These are phyloP conservation scores for Lizonia empirigonia DNA, from an alignment of 2,329 filamentous ascomycete species.

Conservation along the genomic window DNA sequence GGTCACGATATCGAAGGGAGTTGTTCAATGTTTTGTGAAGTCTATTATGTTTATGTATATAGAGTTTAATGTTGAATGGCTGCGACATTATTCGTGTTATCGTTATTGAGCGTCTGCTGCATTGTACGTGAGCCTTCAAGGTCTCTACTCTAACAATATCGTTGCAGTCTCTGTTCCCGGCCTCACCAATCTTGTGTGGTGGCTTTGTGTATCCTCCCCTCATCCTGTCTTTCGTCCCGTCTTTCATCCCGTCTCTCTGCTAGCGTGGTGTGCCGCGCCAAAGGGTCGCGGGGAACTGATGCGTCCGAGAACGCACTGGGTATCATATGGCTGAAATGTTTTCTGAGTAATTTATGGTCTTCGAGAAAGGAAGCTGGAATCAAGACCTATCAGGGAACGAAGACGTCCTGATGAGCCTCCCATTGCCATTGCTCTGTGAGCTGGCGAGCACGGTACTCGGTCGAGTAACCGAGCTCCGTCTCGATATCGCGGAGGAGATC, in stretches of 20 bases:
- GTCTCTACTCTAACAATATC: constrained; percentile 11
- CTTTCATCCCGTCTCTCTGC: background rate
- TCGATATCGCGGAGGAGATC: constrained; percentile 64
- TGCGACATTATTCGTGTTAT: constrained; percentile 5
- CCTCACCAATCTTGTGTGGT: background rate
- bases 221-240: constrained; percentile 1
- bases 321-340: constrained; percentile 12
- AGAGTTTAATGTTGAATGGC: background rate
- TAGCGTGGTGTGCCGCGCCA: background rate
- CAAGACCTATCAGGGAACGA: constrained; percentile 21
- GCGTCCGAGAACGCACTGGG: constrained; percentile 9
- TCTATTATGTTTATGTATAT: constrained; percentile 11
- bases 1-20: background rate
- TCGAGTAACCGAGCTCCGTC: constrained; percentile 67
- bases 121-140: constrained; percentile 12
- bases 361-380: background rate
- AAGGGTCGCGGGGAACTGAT: constrained; percentile 1
- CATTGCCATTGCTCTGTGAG: constrained; percentile 56
- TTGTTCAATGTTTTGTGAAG: background rate
- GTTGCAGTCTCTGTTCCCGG: constrained; percentile 11
- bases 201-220: constrained; percentile 8
- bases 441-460: constrained; percentile 64
- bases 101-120: constrained; percentile 15
- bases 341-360: background rate
- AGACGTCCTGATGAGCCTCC: constrained; percentile 35